phyloP scores from a whole-genome alignment of 1,284 basidiomycete genomes.

The Trametes hirsuta region DNA sequence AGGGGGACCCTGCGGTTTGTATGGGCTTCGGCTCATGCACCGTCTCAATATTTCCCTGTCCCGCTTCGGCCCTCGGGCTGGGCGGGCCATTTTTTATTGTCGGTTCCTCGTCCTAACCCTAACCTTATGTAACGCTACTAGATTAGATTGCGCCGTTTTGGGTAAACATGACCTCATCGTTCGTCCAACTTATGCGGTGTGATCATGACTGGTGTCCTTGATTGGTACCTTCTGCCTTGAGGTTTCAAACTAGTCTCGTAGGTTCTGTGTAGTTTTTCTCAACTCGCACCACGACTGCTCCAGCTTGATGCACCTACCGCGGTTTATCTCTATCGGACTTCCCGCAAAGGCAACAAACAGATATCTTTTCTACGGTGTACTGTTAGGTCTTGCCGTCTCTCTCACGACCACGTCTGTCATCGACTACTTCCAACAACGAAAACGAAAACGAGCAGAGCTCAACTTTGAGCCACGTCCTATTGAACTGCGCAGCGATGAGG shows the following conservation, averaged over 20 bases:
- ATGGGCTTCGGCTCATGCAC: conserved; percentile 69
- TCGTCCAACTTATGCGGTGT: not conserved
- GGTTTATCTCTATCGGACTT: conserved; percentile 15
- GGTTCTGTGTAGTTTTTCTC: no score
- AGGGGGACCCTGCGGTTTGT: conserved; percentile 53
- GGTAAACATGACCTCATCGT: conserved; percentile 17
- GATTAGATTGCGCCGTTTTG: conserved; percentile 11
- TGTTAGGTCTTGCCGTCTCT: conserved; percentile 74
- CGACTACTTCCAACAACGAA: conserved; percentile 50
- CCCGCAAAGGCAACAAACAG: conserved; percentile 42
- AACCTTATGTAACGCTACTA: conserved; percentile 27
- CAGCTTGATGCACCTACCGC: conserved; percentile 10
- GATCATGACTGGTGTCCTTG: not conserved
- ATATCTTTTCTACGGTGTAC: conserved; percentile 64
- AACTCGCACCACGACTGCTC: no score
- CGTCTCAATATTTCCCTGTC: conserved; percentile 74
- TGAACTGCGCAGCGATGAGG: conserved; percentile 74
- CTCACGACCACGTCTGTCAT: conserved; percentile 64
- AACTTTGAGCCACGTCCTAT: conserved; percentile 65
- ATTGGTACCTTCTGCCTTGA: not conserved
- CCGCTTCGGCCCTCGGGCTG: conserved; percentile 53
- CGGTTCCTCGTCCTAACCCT: conserved; percentile 33
- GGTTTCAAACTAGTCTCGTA: no score
- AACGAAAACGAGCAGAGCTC: conserved; percentile 39
- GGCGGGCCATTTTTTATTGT: conserved; percentile 38